Base-by-base conservation (phyloP, 2,329 filamentous ascomycete species). In the Fusarium armeniacum region DNA sequence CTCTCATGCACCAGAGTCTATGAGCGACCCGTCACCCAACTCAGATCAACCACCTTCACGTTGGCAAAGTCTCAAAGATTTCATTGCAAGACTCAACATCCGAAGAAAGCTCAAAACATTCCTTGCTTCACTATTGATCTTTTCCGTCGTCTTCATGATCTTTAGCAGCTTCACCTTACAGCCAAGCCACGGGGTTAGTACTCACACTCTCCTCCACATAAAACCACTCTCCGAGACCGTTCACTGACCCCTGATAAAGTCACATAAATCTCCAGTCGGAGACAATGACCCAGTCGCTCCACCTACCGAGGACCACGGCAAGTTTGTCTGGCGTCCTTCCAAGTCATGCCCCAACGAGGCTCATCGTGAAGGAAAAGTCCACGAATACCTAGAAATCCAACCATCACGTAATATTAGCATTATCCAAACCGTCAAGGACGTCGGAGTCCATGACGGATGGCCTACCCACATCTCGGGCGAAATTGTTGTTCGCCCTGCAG, bases 381-480 rank as follows among this genome's bases (percentile, higher is more conserved):
- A 18, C 18, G 43, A 53, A 8, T 33, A 62, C 5, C 8, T 70
- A 12, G 71, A 78, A 20, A 83, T 85, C 52, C 74, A 72, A 36
- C 62, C 66, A 16, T 70, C 74, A 16, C 79, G 75, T n/a, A 77
- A 76, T 44, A 68, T 87, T 18, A 73, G 70, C 5, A 76, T 87
- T 51, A 55, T 78, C 15, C 81, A 88, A 66, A 76, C 75, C n/a
- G 59, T 77, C 12, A 65, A 74, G 20, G 69, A 74, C 2, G 69
- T 62, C 2, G 44, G 69, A 13, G 40, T 32, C n/a, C 58, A 50
- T 50, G 67, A 49, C 9, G 74, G 75, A 26, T 73, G 70, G 43
- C 62, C 69, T 8, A 80, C 85, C 35, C 76, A 76, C 9, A 75
- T 87, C 47, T 79, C 71, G 15, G 86, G 86, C 49, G 77, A 83